Conservation (phyloP, 1,139 yeast genomes). For the Candida sp. region DNA sequence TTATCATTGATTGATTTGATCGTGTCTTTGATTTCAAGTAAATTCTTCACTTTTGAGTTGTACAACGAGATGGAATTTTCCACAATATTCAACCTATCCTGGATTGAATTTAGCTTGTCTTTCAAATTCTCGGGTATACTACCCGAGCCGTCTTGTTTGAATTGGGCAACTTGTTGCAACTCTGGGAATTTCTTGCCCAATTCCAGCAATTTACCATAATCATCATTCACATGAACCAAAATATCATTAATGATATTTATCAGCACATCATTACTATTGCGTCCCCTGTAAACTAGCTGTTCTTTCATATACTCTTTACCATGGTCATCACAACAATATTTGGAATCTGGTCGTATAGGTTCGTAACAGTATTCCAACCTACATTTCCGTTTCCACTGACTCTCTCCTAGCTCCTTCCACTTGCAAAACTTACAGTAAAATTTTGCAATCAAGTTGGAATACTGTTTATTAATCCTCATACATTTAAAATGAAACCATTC, state of each 20-base stretch:
- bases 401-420: constrained; percentile 38
- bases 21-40: constrained; percentile 31
- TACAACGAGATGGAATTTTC: constrained; percentile 15
- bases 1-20: constrained; percentile 37
- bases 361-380: constrained; percentile 55
- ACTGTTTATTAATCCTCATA: constrained; percentile 54
- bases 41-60: constrained; percentile 16
- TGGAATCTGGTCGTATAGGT: constrained; percentile 54
- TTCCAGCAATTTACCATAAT: constrained; percentile 7
- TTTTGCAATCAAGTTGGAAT: constrained; percentile 56
- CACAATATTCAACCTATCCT: constrained; percentile 19
- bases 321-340: constrained; percentile 76
- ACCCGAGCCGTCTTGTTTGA: constrained; percentile 27
- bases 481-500: constrained; percentile 93
- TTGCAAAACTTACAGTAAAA: constrained; percentile 78
- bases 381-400: constrained; percentile 78
- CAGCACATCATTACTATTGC: constrained; percentile 12
- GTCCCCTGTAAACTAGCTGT: constrained; percentile 15
- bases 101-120: constrained; percentile 14
- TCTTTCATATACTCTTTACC: constrained; percentile 54
- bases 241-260: constrained; percentile 17
- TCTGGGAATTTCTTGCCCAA: constrained; percentile 41
- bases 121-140: constrained; percentile 29
- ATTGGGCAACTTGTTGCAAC: constrained; percentile 27
- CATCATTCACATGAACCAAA: constrained; percentile 9